Percentiles rank a stretch among this genome's conserved stretches.
phyloP scores from a whole-genome alignment of 2,329 filamentous ascomycete species.

The Lecanosticta acicola region DNA sequence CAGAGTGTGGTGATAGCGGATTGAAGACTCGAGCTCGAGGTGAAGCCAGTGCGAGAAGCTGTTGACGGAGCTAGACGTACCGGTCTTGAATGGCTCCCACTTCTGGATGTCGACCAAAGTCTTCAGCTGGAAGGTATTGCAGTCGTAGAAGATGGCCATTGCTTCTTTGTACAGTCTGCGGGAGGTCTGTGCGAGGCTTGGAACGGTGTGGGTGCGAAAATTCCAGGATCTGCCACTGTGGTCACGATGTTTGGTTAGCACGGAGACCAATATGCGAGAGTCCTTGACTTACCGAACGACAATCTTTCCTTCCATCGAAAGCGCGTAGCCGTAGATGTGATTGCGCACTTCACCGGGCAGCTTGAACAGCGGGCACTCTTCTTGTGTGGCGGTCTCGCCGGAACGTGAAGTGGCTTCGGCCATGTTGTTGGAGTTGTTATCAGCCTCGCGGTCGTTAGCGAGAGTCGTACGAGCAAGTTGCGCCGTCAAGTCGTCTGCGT shows the following conservation, averaged over 20 bases:
- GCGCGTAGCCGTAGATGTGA: background rate
- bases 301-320: background rate
- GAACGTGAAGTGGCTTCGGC: too few relatives aligned
- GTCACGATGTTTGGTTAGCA: background rate
- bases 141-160: slow-evolving; percentile 10
- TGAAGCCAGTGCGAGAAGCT: slow-evolving; percentile 7
- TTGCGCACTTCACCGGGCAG: background rate
- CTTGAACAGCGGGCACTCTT: too few relatives aligned
- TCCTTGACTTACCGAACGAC: background rate
- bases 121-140: slow-evolving; percentile 18
- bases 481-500: too few relatives aligned
- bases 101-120: slow-evolving; percentile 18
- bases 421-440: too few relatives aligned
- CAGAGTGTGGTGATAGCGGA: background rate
- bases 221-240: slow-evolving; percentile 5
- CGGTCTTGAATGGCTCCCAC: background rate
- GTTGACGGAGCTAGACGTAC: slow-evolving; percentile 20
- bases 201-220: too few relatives aligned
- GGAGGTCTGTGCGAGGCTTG: background rate
- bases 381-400: too few relatives aligned
- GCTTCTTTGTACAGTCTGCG: slow-evolving; percentile 16
- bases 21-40: background rate
- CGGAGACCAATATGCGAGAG: background rate
- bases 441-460: too few relatives aligned
- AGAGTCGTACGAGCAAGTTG: too few relatives aligned